Evolutionary conservation across 139 green algal species (phyloP).

Genomic region (Raphidocelis subcapitata): DNA sequence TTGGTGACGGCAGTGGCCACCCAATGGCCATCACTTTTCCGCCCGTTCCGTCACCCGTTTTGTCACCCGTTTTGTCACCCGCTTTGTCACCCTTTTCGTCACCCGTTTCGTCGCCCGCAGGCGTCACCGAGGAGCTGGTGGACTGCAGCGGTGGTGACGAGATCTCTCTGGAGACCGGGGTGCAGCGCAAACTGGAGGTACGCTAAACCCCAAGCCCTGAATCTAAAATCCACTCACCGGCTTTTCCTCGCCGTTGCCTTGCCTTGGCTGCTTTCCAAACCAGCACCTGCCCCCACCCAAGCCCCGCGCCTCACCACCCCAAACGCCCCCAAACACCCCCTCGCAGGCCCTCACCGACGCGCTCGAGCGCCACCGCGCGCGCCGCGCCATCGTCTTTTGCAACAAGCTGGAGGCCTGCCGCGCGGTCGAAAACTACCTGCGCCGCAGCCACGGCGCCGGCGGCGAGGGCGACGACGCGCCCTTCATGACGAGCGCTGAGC

Average conservation of each 20-base stretch:
- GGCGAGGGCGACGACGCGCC: neutral
- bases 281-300: neutral
- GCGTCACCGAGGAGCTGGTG: slow-evolving; percentile 90
- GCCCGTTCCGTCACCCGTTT: no score
- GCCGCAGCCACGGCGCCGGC: slow-evolving; percentile 23
- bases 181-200: slow-evolving; percentile 70
- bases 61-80: no score
- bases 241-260: neutral
- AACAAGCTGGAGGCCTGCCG: slow-evolving; percentile 94
- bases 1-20: no score
- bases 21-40: no score
- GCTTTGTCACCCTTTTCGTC: no score
- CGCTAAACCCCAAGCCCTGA: no score
- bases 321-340: no score
- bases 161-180: slow-evolving; percentile 72
- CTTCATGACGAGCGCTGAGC: slow-evolving; percentile 10
- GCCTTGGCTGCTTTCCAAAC: neutral
- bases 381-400: slow-evolving; percentile 75
- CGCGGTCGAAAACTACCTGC: slow-evolving; percentile 88
- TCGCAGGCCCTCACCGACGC: slow-evolving; percentile 1
- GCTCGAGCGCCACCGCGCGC: slow-evolving; percentile 20
- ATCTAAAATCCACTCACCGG: no score
- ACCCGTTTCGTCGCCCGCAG: no score
- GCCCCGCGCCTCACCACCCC: no score
- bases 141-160: slow-evolving; percentile 92